Evolutionary conservation across 208 protist genomes (phyloP).

Genomic region (Acanthamoeba healyi): DNA sequence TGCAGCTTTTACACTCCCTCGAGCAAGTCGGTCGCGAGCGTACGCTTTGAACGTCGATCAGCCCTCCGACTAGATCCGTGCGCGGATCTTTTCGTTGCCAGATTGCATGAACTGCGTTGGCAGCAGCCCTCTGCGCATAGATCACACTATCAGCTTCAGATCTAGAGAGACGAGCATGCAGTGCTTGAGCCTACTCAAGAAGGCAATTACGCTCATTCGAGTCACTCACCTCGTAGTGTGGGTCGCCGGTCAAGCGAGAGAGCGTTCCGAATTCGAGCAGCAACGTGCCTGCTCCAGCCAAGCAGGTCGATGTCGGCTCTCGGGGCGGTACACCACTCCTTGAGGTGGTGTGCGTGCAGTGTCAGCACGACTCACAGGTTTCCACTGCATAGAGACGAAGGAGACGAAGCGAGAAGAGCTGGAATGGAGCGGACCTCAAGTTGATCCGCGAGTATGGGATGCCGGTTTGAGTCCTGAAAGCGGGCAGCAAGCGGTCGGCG

Average conservation of each 20-base stretch:
- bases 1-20: too few relatives aligned
- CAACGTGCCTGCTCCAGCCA: constrained; percentile 87
- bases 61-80: background rate
- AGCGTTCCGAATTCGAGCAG: constrained; percentile 86
- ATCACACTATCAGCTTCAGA: too few relatives aligned
- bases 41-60: constrained; percentile 28
- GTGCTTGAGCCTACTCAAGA: too few relatives aligned
- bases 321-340: constrained; percentile 85
- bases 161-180: too few relatives aligned
- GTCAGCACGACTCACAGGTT: too few relatives aligned
- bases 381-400: too few relatives aligned
- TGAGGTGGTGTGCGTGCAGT: constrained; percentile 73
- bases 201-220: too few relatives aligned
- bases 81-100: constrained; percentile 79
- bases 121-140: constrained; percentile 80
- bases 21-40: too few relatives aligned
- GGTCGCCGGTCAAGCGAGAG: constrained; percentile 70
- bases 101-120: constrained; percentile 77
- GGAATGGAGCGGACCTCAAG: constrained; percentile 76
- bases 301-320: constrained; percentile 86
- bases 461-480: constrained; percentile 92
- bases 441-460: constrained; percentile 92
- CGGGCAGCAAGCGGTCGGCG: constrained; percentile 85
- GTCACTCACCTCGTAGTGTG: constrained; percentile 10
- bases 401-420: background rate